A percentile compares a stretch with the other conserved stretches of the same genome.
Conservation (phyloP, 139 green algal species). For the Volvox reticuliferus region DNA sequence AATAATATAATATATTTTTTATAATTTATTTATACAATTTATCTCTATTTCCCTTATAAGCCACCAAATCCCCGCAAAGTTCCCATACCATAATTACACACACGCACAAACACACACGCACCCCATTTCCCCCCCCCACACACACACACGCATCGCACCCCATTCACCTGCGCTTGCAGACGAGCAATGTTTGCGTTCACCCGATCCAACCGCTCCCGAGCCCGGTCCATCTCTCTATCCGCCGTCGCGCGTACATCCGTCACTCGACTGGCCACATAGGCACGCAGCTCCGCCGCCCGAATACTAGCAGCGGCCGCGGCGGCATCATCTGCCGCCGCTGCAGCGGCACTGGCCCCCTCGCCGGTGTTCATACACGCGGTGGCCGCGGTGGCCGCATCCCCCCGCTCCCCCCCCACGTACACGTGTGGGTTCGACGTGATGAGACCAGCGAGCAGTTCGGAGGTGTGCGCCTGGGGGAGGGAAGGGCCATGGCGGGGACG, state of each 20-base stretch:
- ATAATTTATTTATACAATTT: too few species aligned
- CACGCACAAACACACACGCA: background rate
- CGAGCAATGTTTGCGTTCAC: background rate
- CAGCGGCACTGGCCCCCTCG: background rate
- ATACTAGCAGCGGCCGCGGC: background rate
- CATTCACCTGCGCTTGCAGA: conserved; percentile 6
- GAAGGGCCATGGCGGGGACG: too few species aligned
- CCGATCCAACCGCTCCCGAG: background rate
- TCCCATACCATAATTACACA: too few species aligned
- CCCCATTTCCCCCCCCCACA: background rate
- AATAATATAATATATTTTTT: too few species aligned
- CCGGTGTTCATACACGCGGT: background rate
- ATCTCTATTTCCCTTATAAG: too few species aligned
- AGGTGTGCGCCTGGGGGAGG: conserved; percentile 50
- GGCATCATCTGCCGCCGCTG: too few species aligned
- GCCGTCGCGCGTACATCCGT: conserved; percentile 7
- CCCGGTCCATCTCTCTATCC: conserved; percentile 18
- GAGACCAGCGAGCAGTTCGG: conserved; percentile 34
- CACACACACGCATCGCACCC: background rate
- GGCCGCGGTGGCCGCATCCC: background rate
- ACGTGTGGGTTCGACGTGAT: background rate
- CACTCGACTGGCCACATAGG: conserved; percentile 4
- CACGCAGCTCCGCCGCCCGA: background rate
- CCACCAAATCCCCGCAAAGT: too few species aligned
- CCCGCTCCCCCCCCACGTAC: background rate